Conservation (phyloP, 345 rosid species). For the Brassica nigra region DNA sequence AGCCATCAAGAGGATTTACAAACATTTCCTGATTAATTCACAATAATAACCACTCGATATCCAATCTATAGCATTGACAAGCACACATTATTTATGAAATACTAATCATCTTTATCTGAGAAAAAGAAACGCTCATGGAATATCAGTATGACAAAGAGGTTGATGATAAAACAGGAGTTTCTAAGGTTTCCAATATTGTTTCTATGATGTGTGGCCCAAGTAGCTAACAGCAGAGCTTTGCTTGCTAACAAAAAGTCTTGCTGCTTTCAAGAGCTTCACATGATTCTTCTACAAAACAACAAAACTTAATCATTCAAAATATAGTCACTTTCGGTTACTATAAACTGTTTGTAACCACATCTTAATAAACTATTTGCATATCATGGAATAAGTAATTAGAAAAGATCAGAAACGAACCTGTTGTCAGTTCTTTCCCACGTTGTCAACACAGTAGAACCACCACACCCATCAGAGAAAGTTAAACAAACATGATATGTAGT, state of each 20-base stretch:
- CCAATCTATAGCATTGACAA: slow-evolving; percentile 6
- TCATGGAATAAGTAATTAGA: slow-evolving; percentile 31
- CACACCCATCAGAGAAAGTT: slow-evolving; percentile 15
- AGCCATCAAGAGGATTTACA: slow-evolving; percentile 20
- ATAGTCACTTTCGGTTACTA: slow-evolving; percentile 33
- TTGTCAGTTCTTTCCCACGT: slow-evolving; percentile 34
- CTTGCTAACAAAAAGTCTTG: slow-evolving; percentile 28
- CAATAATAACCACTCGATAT: not conserved
- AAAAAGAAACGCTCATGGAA: slow-evolving; percentile 11
- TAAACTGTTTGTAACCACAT: slow-evolving; percentile 35
- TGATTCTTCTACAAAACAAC: slow-evolving; percentile 34
- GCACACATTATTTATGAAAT: slow-evolving; percentile 4
- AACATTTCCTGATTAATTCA: slow-evolving; percentile 10
- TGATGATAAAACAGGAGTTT: slow-evolving; percentile 36
- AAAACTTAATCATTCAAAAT: slow-evolving; percentile 35
- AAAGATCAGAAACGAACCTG: slow-evolving; percentile 27
- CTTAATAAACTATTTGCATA: slow-evolving; percentile 31
- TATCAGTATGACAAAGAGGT: slow-evolving; percentile 20
- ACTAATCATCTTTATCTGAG: slow-evolving; percentile 11
- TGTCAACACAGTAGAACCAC: slow-evolving; percentile 26
- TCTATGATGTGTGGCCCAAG: slow-evolving; percentile 38
- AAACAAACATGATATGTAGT: slow-evolving; percentile 4
- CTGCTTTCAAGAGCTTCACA: slow-evolving; percentile 37
- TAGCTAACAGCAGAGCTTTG: slow-evolving; percentile 38
- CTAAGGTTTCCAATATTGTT: slow-evolving; percentile 38